These are phyloP conservation scores for Acorus gramineus DNA, from an alignment of 106 monocot genomes.

Conservation along the genomic window DNA sequence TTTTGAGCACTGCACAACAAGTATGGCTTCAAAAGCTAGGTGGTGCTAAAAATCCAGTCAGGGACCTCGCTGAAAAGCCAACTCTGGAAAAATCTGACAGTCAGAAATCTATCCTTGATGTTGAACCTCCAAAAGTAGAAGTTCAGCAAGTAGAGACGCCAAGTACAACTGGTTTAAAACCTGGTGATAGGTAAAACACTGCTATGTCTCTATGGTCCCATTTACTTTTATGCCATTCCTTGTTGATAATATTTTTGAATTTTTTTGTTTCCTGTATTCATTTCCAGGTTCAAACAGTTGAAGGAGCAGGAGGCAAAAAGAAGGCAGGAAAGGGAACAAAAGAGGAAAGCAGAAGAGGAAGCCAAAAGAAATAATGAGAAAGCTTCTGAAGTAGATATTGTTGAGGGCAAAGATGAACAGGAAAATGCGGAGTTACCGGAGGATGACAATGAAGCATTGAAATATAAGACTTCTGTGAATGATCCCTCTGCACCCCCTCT, in stretches of 20 bases:
- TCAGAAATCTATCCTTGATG: conserved; percentile 19
- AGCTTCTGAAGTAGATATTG: background rate
- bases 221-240: background rate
- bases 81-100: conserved; percentile 18
- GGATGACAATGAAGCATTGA: background rate
- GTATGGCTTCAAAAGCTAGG: conserved; percentile 94
- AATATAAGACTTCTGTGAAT: background rate
- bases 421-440: conserved; percentile 6
- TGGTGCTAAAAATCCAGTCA: conserved; percentile 72
- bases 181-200: conserved; percentile 51
- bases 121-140: conserved; percentile 23
- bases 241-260: background rate
- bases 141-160: conserved; percentile 22
- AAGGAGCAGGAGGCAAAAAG: conserved; percentile 67
- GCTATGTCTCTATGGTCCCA: background rate
- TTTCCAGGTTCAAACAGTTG: conserved; percentile 66
- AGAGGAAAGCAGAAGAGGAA: conserved; percentile 17
- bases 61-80: conserved; percentile 32
- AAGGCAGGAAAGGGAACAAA: conserved; percentile 50
- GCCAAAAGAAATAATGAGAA: background rate
- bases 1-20: conserved; percentile 83
- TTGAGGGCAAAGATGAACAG: conserved; percentile 15
- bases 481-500: background rate
- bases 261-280: background rate
- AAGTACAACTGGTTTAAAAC: conserved; percentile 15